A percentile compares a stretch with the other conserved stretches of the same genome.
These are phyloP conservation scores for Laburnicola sp. DNA, from an alignment of 2,329 filamentous ascomycete species.

Conservation along the genomic window DNA sequence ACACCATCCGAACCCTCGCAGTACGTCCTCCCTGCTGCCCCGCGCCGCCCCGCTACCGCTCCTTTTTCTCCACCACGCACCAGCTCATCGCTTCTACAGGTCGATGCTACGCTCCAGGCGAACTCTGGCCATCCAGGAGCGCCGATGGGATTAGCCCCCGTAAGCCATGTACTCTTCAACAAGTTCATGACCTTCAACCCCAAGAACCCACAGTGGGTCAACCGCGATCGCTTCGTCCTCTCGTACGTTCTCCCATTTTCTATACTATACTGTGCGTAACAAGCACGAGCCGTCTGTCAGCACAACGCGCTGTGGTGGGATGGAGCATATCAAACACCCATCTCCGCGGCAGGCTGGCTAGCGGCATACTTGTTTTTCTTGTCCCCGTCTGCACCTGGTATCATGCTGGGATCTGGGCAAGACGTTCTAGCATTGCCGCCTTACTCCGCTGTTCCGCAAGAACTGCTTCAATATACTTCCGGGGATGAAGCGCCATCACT, in stretches of 20 bases:
- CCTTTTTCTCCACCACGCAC: slow-evolving; percentile 4
- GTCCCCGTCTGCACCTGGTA: neutral
- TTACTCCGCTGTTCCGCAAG: slow-evolving; percentile 16
- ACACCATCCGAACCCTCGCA: slow-evolving; percentile 95
- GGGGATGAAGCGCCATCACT: slow-evolving; percentile 14
- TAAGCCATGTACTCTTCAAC: slow-evolving; percentile 96
- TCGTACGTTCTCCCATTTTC: slow-evolving; percentile 70
- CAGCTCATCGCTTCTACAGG: slow-evolving; percentile 56
- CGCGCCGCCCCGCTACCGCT: slow-evolving; percentile 20
- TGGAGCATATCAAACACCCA: slow-evolving; percentile 12
- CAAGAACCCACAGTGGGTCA: slow-evolving; percentile 96
- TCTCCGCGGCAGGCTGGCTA: slow-evolving; percentile 23
- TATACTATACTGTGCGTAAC: neutral
- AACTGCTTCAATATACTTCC: neutral
- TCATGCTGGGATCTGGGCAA: slow-evolving; percentile 4
- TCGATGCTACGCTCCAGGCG: slow-evolving; percentile 93
- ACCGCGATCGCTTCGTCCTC: slow-evolving; percentile 97
- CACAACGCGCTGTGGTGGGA: slow-evolving; percentile 5
- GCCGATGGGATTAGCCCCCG: slow-evolving; percentile 95
- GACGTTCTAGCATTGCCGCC: slow-evolving; percentile 15
- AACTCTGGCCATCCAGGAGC: slow-evolving; percentile 99
- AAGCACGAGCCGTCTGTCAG: slow-evolving; percentile 4
- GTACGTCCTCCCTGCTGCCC: slow-evolving; percentile 62
- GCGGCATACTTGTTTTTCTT: slow-evolving; percentile 21
- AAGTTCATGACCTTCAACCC: slow-evolving; percentile 99